Conservation (phyloP, 1,139 yeast species). For the Diutina ranongensis region DNA sequence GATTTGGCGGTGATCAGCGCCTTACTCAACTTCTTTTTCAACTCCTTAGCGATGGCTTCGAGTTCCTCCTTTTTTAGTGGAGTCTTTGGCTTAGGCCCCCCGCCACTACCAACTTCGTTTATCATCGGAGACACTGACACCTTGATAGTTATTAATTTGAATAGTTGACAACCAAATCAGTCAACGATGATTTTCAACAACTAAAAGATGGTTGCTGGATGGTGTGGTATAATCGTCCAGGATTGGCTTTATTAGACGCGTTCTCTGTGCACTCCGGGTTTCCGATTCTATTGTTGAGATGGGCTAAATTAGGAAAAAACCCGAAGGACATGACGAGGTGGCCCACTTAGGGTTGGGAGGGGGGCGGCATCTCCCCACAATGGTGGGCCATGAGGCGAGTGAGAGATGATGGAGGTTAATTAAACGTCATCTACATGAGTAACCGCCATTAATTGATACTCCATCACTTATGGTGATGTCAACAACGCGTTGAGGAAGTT, state of each 20-base stretch:
- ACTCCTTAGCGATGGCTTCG: conserved; percentile 35
- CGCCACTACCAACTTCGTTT: background rate
- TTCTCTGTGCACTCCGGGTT: background rate
- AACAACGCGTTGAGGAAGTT: no score
- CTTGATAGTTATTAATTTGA: no score
- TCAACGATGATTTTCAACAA: no score
- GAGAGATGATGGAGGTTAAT: no score
- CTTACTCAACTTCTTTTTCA: conserved; percentile 31
- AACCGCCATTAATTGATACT: no score
- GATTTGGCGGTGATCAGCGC: conserved; percentile 38
- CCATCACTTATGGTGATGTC: no score
- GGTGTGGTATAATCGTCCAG: background rate
- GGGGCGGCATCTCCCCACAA: no score
- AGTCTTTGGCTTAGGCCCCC: conserved; percentile 18
- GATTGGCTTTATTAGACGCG: background rate
- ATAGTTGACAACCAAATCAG: no score
- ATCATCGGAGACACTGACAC: background rate
- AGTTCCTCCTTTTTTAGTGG: conserved; percentile 35
- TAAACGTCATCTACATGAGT: no score
- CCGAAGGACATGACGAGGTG: background rate
- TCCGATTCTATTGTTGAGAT: background rate
- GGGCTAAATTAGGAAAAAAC: background rate
- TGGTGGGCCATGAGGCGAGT: no score
- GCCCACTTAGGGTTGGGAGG: no score
- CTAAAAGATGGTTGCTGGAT: background rate